Conservation (phyloP, 768 basidiomycete species). For the Suillus fuscotomentosus region DNA sequence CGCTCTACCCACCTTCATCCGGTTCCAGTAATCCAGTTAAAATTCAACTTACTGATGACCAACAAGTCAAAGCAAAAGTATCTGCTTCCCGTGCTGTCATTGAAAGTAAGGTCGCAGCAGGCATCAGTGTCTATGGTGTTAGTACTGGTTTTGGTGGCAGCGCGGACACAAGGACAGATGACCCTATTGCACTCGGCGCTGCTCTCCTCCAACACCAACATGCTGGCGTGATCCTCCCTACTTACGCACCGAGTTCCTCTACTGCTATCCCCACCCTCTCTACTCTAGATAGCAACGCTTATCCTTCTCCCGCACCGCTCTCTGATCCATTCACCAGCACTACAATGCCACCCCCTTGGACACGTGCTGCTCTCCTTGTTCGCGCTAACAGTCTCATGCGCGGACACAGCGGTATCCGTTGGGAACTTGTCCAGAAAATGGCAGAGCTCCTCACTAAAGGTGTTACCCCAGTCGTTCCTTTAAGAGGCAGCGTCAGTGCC, state of each 20-base stretch:
- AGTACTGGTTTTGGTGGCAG: constrained; percentile 87
- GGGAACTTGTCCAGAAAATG: constrained; percentile 80
- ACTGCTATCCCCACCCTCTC: constrained; percentile 1
- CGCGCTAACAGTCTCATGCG: constrained; percentile 89
- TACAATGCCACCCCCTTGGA: constrained; percentile 86
- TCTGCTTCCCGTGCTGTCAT: constrained; percentile 65
- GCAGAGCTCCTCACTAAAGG: constrained; percentile 65
- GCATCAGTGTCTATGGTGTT: constrained; percentile 79
- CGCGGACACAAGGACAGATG: constrained; percentile 79
- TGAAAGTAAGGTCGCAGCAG: constrained; percentile 60
- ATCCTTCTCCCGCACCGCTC: constrained; percentile 50
- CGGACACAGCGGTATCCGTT: constrained; percentile 84
- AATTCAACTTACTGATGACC: constrained; percentile 20
- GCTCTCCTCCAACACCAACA: constrained; percentile 89
- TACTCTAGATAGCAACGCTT: background rate
- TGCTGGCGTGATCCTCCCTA: constrained; percentile 63
- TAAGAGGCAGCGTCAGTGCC: constrained; percentile 82
- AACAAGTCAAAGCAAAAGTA: constrained; percentile 47
- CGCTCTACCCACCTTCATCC: constrained; percentile 53
- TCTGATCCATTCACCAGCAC: constrained; percentile 64
- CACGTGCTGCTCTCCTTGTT: constrained; percentile 82
- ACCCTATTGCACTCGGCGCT: constrained; percentile 69
- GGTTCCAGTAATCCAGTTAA: constrained; percentile 9
- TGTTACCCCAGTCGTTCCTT: constrained; percentile 76
- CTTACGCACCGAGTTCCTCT: constrained; percentile 32